A percentile compares a stretch with the other conserved stretches of the same genome.
Conservation (phyloP, 495 filamentous ascomycete genomes). For the Pseudoneurospora amorphoporcata region DNA sequence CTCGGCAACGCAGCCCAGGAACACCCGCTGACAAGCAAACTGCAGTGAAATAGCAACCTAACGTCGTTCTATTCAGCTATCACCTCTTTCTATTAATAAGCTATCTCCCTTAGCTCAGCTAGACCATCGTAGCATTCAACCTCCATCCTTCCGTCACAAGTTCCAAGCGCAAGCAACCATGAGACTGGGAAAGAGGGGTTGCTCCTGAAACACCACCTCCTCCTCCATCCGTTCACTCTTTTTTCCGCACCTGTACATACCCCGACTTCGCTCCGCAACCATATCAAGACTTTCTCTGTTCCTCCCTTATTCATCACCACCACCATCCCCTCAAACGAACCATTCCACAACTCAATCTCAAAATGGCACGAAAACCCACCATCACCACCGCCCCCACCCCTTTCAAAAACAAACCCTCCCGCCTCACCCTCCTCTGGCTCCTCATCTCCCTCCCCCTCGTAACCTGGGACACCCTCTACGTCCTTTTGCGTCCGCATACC, state of each 20-base stretch:
- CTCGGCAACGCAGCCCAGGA: not conserved
- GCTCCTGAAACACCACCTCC: not conserved
- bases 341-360: not conserved
- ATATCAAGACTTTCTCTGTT: not conserved
- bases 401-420: conserved; percentile 40
- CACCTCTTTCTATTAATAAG: not conserved
- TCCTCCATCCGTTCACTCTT: not conserved
- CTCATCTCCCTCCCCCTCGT: conserved; percentile 68
- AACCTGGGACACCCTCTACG: conserved; percentile 74
- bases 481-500: conserved; percentile 68
- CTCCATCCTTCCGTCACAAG: not conserved
- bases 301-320: not conserved
- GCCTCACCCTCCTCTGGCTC: conserved; percentile 62
- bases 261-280: not conserved
- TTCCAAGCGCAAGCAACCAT: not conserved
- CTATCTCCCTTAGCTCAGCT: not conserved
- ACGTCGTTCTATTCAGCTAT: not conserved
- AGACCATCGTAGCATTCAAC: not conserved
- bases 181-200: not conserved
- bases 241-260: not conserved
- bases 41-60: not conserved
- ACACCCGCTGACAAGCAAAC: not conserved
- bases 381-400: not conserved
- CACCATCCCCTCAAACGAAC: not conserved
- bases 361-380: not conserved